Evolutionary conservation across 148 eudicot genomes (phyloP), one percentile per base, ranked within the genome.

Genomic region (Vaccinium macrocarpon): DNA sequence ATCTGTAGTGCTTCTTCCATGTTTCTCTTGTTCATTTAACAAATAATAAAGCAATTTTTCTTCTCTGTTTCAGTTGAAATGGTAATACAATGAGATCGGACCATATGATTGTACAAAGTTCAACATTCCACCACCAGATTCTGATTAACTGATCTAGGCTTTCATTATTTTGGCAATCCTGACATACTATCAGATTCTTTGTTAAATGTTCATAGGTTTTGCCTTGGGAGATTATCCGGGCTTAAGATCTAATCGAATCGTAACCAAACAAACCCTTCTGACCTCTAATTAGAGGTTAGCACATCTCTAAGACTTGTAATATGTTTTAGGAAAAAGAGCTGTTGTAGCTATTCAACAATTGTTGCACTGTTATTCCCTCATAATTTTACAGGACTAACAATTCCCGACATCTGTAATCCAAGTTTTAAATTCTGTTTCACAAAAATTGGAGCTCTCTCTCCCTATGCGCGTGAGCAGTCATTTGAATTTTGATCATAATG

Each of bases 21-120:
- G 8, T 25, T 19, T 42, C 27, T 42, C 1, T 42, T 4, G 46
- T 42, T 42, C 46, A 42, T 42, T 42, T 42, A 42, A 42, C 46
- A 5, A 42, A 42, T 42, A 42, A 42, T 42, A 2, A 42, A 42
- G n/a, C n/a, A 5, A 42, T 5, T 68, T 13, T n/a, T 18, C 49
- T 38, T 50, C 21, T 80, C 27, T 51, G 52, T 90, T 90, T 89
- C 98, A 96, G 99, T 98, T 96, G 85, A 96, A 93, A 86, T 86
- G 89, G 89, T 92, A 93, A 87, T 90, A 81, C 83, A 91, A 84
- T 83, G 92, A 90, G 86, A 87, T 93, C 48, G 99, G 99, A 78
- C 99, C 99, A 59, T 93, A 70, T 87, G 99, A 96, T 87, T 96
- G 99, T 88, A 96, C 99, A 81, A 94, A 96, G 83, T 91, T 86